Evolutionary conservation across 2,329 filamentous ascomycete genomes (phyloP).

Genomic region (Epichloe hybrida): DNA sequence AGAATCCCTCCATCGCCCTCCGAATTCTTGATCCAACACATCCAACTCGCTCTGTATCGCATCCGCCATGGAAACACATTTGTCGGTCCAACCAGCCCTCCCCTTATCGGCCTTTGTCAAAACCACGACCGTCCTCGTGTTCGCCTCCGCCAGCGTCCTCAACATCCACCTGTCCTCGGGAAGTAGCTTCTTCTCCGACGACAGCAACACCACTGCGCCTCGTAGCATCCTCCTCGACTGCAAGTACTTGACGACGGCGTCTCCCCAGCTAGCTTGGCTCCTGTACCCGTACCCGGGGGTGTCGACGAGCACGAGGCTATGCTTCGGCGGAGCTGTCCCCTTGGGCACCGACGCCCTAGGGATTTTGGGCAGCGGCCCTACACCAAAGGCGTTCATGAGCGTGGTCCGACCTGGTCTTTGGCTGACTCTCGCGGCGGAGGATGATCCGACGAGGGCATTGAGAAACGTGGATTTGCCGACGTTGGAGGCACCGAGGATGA

Average conservation of each 20-base stretch:
- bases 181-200: slow-evolving; percentile 38
- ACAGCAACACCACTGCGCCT: slow-evolving; percentile 40
- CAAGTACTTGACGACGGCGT: slow-evolving; percentile 38
- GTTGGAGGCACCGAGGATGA: slow-evolving; percentile 76
- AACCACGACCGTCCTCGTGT: slow-evolving; percentile 33
- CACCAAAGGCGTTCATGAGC: slow-evolving; percentile 42
- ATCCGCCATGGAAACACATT: slow-evolving; percentile 15
- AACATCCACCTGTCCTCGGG: slow-evolving; percentile 34
- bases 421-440: slow-evolving; percentile 34
- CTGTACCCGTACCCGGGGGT: slow-evolving; percentile 36
- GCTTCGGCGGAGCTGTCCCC: slow-evolving; percentile 27
- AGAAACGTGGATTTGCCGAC: slow-evolving; percentile 83
- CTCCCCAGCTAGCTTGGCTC: slow-evolving; percentile 36
- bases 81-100: slow-evolving; percentile 15
- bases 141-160: slow-evolving; percentile 29
- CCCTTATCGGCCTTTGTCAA: slow-evolving; percentile 45
- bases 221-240: slow-evolving; percentile 30
- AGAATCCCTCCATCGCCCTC: slow-evolving; percentile 16
- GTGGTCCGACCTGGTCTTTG: slow-evolving; percentile 37
- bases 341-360: slow-evolving; percentile 14
- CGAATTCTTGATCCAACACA: slow-evolving; percentile 10
- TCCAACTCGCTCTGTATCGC: slow-evolving; percentile 16
- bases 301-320: slow-evolving; percentile 36
- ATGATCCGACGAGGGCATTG: slow-evolving; percentile 56
- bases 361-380: slow-evolving; percentile 28